Percentiles rank a stretch among this genome's conserved stretches.
Conservation (phyloP, 148 eudicot genomes). For the Diospyros lotus region DNA sequence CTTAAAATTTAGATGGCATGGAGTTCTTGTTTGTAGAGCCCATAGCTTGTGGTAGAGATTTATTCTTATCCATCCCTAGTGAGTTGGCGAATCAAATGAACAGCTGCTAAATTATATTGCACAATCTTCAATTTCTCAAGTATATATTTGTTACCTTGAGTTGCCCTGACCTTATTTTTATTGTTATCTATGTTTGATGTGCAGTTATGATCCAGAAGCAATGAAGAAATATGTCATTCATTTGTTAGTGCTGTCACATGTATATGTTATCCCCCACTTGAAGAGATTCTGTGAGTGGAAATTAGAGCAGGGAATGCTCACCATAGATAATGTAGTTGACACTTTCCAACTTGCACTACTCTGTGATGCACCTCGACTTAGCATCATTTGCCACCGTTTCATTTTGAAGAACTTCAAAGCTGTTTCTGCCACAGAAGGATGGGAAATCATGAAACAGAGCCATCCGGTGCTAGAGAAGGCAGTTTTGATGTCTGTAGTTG, state of each 20-base stretch:
- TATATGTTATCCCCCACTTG: constrained; percentile 62
- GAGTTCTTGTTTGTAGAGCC: not conserved
- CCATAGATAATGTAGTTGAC: constrained; percentile 56
- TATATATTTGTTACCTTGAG: not conserved
- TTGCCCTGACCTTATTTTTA: constrained; percentile 15
- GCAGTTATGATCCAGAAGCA: constrained; percentile 63
- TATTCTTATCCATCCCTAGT: not conserved
- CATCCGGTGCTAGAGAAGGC: constrained; percentile 72
- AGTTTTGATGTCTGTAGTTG: constrained; percentile 32
- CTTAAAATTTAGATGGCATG: not conserved
- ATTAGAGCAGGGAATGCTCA: constrained; percentile 56
- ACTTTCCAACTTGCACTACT: constrained; percentile 79
- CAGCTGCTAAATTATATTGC: not conserved
- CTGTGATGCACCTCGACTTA: constrained; percentile 82
- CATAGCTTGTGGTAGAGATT: not conserved
- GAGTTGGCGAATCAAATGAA: constrained; percentile 2
- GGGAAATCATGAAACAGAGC: constrained; percentile 70
- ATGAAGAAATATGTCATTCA: constrained; percentile 59
- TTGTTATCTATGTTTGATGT: not conserved
- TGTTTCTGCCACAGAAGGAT: constrained; percentile 61
- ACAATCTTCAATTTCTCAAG: no score
- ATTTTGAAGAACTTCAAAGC: constrained; percentile 53
- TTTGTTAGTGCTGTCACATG: constrained; percentile 78
- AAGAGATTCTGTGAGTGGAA: constrained; percentile 57
- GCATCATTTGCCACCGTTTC: constrained; percentile 71